Conservation (phyloP, 768 basidiomycete species). For the Melanogaster broomeanus region DNA sequence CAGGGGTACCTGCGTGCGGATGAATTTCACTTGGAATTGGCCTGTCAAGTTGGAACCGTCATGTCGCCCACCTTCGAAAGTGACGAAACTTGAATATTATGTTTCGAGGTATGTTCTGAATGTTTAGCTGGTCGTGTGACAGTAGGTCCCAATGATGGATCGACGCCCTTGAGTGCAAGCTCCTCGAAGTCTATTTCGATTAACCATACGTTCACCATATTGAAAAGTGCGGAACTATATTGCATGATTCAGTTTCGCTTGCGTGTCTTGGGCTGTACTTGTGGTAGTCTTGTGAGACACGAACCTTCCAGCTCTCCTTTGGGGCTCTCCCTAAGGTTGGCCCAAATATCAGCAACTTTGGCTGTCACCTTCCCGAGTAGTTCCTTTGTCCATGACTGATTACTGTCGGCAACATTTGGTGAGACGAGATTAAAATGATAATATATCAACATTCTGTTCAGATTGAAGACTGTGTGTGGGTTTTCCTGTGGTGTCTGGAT, state of each 20-base stretch:
- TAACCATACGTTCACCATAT: slow-evolving; percentile 66
- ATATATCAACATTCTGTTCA: slow-evolving; percentile 36
- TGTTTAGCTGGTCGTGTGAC: slow-evolving; percentile 30
- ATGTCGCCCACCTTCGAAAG: slow-evolving; percentile 11
- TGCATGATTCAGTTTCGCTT: slow-evolving; percentile 2
- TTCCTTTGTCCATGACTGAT: slow-evolving; percentile 12
- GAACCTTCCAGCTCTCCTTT: slow-evolving; percentile 72
- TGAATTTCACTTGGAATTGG: not conserved
- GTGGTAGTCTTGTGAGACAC: slow-evolving; percentile 14
- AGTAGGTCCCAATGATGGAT: slow-evolving; percentile 67
- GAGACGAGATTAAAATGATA: slow-evolving; percentile 41
- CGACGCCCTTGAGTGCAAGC: slow-evolving; percentile 68
- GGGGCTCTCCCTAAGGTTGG: slow-evolving; percentile 65
- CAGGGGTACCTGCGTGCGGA: slow-evolving; percentile 49
- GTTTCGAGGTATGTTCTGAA: slow-evolving; percentile 14
- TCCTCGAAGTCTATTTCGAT: slow-evolving; percentile 83
- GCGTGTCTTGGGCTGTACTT: not conserved
- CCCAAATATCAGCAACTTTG: slow-evolving; percentile 63
- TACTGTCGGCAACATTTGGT: slow-evolving; percentile 37
- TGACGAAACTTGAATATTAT: slow-evolving; percentile 3
- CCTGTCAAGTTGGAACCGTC: not conserved
- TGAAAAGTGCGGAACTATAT: slow-evolving; percentile 58
- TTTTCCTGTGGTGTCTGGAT: slow-evolving; percentile 8
- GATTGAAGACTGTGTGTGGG: slow-evolving; percentile 5
- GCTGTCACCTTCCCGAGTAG: slow-evolving; percentile 47